These are phyloP conservation scores for Ballota nigra DNA, from an alignment of 257 asterid genomes.

Conservation along the genomic window DNA sequence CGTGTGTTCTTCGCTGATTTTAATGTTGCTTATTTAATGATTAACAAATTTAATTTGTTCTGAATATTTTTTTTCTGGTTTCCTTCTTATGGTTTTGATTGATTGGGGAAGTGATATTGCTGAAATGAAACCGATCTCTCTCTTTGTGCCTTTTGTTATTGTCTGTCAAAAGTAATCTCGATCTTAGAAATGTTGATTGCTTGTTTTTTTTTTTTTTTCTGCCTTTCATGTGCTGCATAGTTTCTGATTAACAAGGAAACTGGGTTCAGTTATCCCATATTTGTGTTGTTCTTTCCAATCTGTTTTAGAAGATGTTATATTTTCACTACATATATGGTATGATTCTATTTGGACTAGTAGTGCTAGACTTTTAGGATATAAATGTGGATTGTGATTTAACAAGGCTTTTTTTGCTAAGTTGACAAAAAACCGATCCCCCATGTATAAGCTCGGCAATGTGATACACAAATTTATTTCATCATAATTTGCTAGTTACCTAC, in stretches of 20 bases:
- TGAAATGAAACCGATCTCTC: background rate
- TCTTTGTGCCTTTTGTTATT: background rate
- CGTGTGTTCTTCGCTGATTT: background rate
- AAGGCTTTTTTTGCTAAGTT: no score
- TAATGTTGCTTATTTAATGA: background rate
- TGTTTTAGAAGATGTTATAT: background rate
- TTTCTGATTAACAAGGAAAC: background rate
- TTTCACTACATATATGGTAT: background rate
- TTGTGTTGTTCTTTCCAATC: background rate
- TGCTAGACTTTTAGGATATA: conserved; percentile 1
- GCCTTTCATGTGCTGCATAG: background rate
- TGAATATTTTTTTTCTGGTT: background rate
- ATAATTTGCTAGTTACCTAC: background rate
- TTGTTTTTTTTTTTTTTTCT: background rate
- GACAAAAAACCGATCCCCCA: background rate
- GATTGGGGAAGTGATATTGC: background rate
- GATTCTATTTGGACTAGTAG: background rate
- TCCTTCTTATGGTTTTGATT: background rate
- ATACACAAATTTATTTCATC: background rate
- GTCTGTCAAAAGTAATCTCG: background rate
- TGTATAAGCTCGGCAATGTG: background rate
- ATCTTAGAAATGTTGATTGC: background rate
- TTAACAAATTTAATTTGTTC: conserved; percentile 1
- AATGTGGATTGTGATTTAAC: background rate
- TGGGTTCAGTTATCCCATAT: background rate